Percentiles rank a stretch among this genome's conserved stretches.
These are phyloP conservation scores for Yamadazyma oceani DNA, from an alignment of 1,139 yeast species.

Conservation along the genomic window DNA sequence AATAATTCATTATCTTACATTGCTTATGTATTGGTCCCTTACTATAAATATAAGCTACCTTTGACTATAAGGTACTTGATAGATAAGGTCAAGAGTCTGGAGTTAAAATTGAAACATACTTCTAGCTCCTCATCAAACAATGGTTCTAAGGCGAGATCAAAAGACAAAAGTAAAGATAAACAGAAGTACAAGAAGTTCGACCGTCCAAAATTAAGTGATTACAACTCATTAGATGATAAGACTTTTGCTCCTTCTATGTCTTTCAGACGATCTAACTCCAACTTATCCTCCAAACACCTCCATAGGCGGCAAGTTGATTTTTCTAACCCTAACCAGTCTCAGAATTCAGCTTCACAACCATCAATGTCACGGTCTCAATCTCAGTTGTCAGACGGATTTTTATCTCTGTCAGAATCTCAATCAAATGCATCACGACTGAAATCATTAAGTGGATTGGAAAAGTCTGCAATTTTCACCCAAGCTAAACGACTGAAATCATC, in stretches of 20 bases:
- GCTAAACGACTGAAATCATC: conserved; percentile 6
- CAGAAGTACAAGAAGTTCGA: conserved; percentile 5
- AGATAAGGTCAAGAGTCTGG: conserved; percentile 50
- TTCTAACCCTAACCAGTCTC: conserved; percentile 7
- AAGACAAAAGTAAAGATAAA: conserved; percentile 7
- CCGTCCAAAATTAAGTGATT: conserved; percentile 7
- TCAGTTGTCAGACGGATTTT: neutral
- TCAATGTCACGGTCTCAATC: conserved; percentile 13
- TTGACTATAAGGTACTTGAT: conserved; percentile 46
- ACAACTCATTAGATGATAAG: conserved; percentile 15
- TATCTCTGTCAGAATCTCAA: neutral
- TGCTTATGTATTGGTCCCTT: conserved; percentile 55
- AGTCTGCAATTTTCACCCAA: conserved; percentile 9
- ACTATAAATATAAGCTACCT: conserved; percentile 51
- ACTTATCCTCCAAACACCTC: conserved; percentile 40
- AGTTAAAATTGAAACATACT: conserved; percentile 27
- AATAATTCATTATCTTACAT: conserved; percentile 47
- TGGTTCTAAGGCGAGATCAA: neutral
- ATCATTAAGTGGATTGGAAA: conserved; percentile 10
- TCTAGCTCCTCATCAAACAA: conserved; percentile 3
- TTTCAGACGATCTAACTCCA: conserved; percentile 44
- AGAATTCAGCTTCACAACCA: conserved; percentile 10
- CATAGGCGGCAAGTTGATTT: conserved; percentile 52
- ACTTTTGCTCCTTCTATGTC: conserved; percentile 32
- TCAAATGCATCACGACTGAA: conserved; percentile 6